Evolutionary conservation across 768 basidiomycete genomes (phyloP).

Genomic region (Pulveroboletus frians): DNA sequence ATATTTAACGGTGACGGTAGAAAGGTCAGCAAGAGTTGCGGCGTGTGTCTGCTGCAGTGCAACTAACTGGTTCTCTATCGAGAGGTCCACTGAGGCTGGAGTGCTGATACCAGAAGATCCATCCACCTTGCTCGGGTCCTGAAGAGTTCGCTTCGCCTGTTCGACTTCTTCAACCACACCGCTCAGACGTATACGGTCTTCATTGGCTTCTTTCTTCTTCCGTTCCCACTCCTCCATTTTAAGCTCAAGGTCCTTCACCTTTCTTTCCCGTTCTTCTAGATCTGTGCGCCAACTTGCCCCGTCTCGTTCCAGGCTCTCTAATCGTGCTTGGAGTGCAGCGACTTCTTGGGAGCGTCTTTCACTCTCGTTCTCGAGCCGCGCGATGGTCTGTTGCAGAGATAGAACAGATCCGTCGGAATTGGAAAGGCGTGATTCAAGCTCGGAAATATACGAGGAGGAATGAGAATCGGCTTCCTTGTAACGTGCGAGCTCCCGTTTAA

Average conservation of each 20-base stretch:
- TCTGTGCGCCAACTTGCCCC: conserved; percentile 80
- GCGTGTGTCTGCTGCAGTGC: conserved; percentile 79
- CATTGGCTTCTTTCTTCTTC: conserved; percentile 61
- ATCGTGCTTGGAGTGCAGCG: conserved; percentile 59
- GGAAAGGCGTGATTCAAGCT: conserved; percentile 76
- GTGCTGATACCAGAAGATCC: conserved; percentile 28
- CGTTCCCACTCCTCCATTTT: conserved; percentile 77
- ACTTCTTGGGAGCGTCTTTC: conserved; percentile 71
- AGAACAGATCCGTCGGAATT: conserved; percentile 76
- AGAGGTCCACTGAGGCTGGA: conserved; percentile 32
- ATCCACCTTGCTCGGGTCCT: conserved; percentile 36
- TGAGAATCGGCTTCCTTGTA: conserved; percentile 73
- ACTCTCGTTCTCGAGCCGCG: conserved; percentile 70
- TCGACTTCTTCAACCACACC: conserved; percentile 66
- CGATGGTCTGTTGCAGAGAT: conserved; percentile 63
- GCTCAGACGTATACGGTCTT: conserved; percentile 62
- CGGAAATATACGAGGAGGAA: conserved; percentile 74
- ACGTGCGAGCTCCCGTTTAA: conserved; percentile 75
- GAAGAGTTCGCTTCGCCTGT: conserved; percentile 61
- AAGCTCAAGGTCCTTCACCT: conserved; percentile 68
- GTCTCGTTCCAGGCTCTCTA: conserved; percentile 66
- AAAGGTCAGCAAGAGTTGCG: conserved; percentile 73
- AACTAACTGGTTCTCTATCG: conserved; percentile 57
- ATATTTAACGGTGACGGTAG: conserved; percentile 76
- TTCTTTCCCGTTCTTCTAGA: conserved; percentile 76